A percentile compares a stretch with the other conserved stretches of the same genome.
These are phyloP conservation scores for Kazachstania psychrophila DNA, from an alignment of 805 yeast species.

Conservation along the genomic window DNA sequence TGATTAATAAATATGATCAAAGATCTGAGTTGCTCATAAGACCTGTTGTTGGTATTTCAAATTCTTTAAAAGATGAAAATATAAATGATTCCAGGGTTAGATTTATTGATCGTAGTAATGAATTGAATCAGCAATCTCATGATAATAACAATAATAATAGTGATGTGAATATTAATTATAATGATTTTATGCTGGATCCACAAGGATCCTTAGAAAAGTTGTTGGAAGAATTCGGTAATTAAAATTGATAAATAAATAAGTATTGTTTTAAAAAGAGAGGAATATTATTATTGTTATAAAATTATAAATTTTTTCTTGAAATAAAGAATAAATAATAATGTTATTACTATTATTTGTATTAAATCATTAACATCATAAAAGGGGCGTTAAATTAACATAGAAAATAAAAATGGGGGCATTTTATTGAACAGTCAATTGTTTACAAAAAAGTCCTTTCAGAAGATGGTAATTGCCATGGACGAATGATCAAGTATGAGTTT, in stretches of 20 bases:
- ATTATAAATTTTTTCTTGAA: not conserved
- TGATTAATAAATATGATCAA: too few relatives aligned
- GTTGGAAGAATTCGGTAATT: conserved; percentile 7
- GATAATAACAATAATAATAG: not conserved
- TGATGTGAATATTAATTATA: not conserved
- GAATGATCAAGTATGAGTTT: conserved; percentile 37
- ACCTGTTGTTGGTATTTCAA: not conserved
- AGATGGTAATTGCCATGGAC: conserved; percentile 28
- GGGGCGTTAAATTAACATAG: too few relatives aligned
- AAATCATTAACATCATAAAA: too few relatives aligned
- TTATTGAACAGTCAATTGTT: too few relatives aligned
- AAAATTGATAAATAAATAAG: not conserved
- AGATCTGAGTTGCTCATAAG: too few relatives aligned
- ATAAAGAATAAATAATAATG: too few relatives aligned
- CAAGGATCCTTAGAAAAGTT: conserved; percentile 8
- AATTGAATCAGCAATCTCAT: too few relatives aligned
- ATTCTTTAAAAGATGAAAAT: too few relatives aligned
- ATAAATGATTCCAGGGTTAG: too few relatives aligned
- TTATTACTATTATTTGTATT: too few relatives aligned
- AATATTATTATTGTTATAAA: not conserved
- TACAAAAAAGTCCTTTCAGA: conserved; percentile 12
- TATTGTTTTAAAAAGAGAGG: not conserved
- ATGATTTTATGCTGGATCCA: conserved; percentile 6
- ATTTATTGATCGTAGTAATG: too few relatives aligned
- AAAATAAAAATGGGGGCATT: too few relatives aligned